Evolutionary conservation across 2,329 filamentous ascomycete genomes (phyloP).

Genomic region (Epichloe aotearoae): DNA sequence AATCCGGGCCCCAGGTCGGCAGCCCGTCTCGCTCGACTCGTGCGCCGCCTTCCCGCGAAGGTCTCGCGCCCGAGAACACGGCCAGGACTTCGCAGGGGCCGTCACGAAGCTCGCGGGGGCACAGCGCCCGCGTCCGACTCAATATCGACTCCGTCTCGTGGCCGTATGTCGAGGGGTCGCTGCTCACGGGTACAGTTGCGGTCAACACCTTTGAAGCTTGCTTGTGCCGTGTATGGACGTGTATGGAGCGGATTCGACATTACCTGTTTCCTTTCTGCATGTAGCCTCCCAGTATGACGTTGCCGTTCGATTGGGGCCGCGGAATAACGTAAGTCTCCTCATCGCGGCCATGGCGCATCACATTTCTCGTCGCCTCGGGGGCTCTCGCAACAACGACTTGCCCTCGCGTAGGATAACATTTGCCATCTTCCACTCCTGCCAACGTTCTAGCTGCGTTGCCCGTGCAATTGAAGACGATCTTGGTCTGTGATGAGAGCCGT

Average conservation of each 20-base stretch:
- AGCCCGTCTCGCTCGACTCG: conserved; percentile 29
- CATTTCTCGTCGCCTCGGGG: conserved; percentile 17
- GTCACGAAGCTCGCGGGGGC: conserved; percentile 15
- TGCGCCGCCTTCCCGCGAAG: conserved; percentile 26
- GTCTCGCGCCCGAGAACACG: conserved; percentile 19
- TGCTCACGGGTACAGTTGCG: conserved; percentile 1
- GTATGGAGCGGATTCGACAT: conserved; percentile 1
- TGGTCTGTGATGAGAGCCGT: conserved; percentile 14
- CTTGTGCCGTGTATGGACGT: too few species aligned
- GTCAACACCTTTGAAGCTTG: not conserved
- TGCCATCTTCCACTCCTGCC: conserved; percentile 22
- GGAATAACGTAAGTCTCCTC: conserved; percentile 30
- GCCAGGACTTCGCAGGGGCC: conserved; percentile 18
- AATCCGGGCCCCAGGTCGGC: conserved; percentile 11
- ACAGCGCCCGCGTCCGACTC: conserved; percentile 19
- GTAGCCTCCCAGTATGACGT: conserved; percentile 24
- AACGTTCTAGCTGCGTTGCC: conserved; percentile 22
- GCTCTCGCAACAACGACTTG: conserved; percentile 25
- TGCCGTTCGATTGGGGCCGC: conserved; percentile 21
- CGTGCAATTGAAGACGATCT: conserved; percentile 22
- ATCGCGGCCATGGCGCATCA: conserved; percentile 25
- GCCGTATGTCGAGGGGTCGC: conserved; percentile 21
- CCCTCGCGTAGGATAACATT: conserved; percentile 27
- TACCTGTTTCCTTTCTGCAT: conserved; percentile 23
- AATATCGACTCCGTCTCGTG: conserved; percentile 25